A percentile compares a stretch with the other conserved stretches of the same genome.
phyloP scores from a whole-genome alignment of 2,329 filamentous ascomycete species.

The Arthroderma sp. region DNA sequence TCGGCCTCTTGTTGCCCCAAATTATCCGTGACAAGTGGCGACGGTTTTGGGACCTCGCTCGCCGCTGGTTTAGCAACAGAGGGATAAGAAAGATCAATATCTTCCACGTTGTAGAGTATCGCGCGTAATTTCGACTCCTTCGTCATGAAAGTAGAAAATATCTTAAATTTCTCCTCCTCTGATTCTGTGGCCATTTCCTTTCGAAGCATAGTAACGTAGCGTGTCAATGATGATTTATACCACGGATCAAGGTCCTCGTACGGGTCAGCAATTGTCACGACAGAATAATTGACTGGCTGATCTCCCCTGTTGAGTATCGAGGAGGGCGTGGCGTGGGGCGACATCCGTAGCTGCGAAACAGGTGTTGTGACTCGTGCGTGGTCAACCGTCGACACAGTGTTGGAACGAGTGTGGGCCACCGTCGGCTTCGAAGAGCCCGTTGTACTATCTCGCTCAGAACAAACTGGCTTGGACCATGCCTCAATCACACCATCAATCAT shows the following conservation, averaged over 20 bases:
- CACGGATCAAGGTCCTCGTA: constrained; percentile 43
- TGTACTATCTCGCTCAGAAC: constrained; percentile 7
- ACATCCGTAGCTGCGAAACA: constrained; percentile 4
- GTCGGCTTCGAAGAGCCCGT: neutral
- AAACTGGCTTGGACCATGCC: constrained; percentile 28
- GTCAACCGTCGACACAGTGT: constrained; percentile 6
- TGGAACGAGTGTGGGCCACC: neutral
- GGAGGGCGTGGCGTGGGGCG: constrained; percentile 1
- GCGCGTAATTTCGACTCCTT: constrained; percentile 37
- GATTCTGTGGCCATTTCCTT: constrained; percentile 35
- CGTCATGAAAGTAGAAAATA: constrained; percentile 38
- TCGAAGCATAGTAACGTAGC: constrained; percentile 42
- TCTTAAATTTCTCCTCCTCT: constrained; percentile 40
- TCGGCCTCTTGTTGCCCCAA: constrained; percentile 2
- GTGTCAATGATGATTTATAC: constrained; percentile 42
- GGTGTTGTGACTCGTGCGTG: constrained; percentile 5
- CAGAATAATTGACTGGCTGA: constrained; percentile 3
- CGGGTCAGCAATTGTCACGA: constrained; percentile 28
- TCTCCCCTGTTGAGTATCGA: constrained; percentile 3
- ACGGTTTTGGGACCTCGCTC: neutral
- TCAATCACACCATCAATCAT: constrained; percentile 33
- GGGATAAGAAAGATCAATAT: constrained; percentile 8
- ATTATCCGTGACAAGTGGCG: constrained; percentile 1
- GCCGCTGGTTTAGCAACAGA: neutral
- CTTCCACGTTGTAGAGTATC: constrained; percentile 37